A percentile compares a stretch with the other conserved stretches of the same genome.
These are phyloP conservation scores for Myrica gale DNA, from an alignment of 306 rosid species.

Conservation along the genomic window DNA sequence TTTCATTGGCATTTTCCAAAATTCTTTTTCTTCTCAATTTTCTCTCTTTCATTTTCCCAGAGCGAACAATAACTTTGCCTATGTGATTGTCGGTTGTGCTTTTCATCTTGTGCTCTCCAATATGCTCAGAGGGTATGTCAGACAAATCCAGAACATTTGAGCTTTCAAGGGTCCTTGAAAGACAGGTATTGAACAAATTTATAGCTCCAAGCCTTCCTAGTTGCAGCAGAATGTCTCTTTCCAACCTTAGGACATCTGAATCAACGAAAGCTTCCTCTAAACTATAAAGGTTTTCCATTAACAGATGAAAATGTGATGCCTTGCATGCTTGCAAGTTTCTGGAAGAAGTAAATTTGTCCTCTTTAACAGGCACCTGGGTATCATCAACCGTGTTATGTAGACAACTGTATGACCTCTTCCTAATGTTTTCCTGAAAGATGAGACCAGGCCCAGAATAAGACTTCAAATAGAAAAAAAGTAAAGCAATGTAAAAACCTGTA, in stretches of 20 bases:
- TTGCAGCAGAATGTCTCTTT: slow-evolving; percentile 56
- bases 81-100: slow-evolving; percentile 19
- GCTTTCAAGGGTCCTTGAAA: slow-evolving; percentile 49
- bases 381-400: slow-evolving; percentile 29
- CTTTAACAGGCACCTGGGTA: slow-evolving; percentile 35
- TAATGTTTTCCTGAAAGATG: slow-evolving; percentile 41
- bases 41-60: slow-evolving; percentile 51
- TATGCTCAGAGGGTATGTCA: slow-evolving; percentile 21
- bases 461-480: not conserved
- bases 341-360: slow-evolving; percentile 20
- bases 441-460: slow-evolving; percentile 27
- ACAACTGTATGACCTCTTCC: slow-evolving; percentile 38
- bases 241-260: slow-evolving; percentile 55
- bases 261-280: slow-evolving; percentile 71
- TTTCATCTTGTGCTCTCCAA: slow-evolving; percentile 34
- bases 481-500: not conserved
- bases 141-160: slow-evolving; percentile 34
- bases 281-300: slow-evolving; percentile 70
- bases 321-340: slow-evolving; percentile 33
- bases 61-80: slow-evolving; percentile 41
- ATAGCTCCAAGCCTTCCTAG: slow-evolving; percentile 78
- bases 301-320: slow-evolving; percentile 50
- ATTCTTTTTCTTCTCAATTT: slow-evolving; percentile 48
- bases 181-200: slow-evolving; percentile 52
- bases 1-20: slow-evolving; percentile 18